These are phyloP conservation scores for Citrus mangshanensis DNA, from an alignment of 345 rosid species.

Conservation along the genomic window DNA sequence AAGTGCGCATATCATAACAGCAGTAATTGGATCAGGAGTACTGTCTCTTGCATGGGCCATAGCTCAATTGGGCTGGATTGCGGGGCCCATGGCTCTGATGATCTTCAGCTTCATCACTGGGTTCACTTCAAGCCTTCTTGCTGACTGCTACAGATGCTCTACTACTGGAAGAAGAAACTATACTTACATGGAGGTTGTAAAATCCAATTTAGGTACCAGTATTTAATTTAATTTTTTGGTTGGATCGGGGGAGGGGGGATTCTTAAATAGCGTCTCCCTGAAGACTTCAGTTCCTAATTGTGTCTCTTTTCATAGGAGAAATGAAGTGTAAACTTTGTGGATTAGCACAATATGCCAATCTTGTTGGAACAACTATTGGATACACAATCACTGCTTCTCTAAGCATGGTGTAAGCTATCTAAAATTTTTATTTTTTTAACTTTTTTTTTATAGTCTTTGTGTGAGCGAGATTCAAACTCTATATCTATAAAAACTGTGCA, in stretches of 20 bases:
- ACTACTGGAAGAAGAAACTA: slow-evolving; percentile 46
- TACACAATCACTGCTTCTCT: slow-evolving; percentile 91
- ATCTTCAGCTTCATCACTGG: slow-evolving; percentile 63
- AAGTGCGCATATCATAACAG: slow-evolving; percentile 87
- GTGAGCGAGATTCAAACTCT: neutral
- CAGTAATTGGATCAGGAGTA: slow-evolving; percentile 90
- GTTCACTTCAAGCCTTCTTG: slow-evolving; percentile 70
- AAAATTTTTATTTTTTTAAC: neutral
- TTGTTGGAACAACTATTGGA: slow-evolving; percentile 63
- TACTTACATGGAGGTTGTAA: slow-evolving; percentile 8
- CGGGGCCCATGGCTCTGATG: slow-evolving; percentile 54
- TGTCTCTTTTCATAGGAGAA: slow-evolving; percentile 36
- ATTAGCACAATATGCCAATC: slow-evolving; percentile 66
- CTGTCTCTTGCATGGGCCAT: slow-evolving; percentile 79
- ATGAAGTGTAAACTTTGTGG: slow-evolving; percentile 56
- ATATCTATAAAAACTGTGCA: neutral
- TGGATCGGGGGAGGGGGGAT: no score
- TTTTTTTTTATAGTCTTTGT: neutral
- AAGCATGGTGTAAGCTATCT: slow-evolving; percentile 76
- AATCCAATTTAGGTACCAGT: slow-evolving; percentile 38
- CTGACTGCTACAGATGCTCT: slow-evolving; percentile 46
- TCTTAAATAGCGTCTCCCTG: neutral
- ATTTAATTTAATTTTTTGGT: neutral
- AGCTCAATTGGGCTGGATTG: slow-evolving; percentile 83
- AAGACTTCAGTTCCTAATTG: neutral